These are phyloP conservation scores for Verticillium zaregamsianum DNA, from an alignment of 2,329 filamentous ascomycete species.

Conservation along the genomic window DNA sequence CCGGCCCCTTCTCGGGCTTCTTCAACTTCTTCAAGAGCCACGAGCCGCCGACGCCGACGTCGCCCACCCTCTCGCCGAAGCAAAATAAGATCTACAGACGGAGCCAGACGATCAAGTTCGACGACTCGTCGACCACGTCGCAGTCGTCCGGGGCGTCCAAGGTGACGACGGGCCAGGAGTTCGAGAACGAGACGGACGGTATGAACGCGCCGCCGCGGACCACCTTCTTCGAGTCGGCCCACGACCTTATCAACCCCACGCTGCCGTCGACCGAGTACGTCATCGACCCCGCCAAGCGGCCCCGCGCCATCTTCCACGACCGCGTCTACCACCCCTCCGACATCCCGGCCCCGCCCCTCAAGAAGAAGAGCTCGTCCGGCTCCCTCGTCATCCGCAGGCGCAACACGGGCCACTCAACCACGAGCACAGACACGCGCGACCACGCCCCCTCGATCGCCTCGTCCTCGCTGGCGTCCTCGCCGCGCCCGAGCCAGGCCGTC, in stretches of 20 bases:
- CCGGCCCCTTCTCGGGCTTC: constrained; percentile 56
- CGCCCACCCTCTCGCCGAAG: constrained; percentile 45
- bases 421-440: constrained; percentile 12
- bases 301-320: constrained; percentile 94
- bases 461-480: constrained; percentile 4
- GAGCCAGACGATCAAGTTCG: constrained; percentile 66
- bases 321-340: constrained; percentile 91
- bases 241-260: constrained; percentile 86
- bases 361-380: constrained; percentile 41
- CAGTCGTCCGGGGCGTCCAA: constrained; percentile 28
- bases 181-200: constrained; percentile 36
- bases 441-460: not conserved
- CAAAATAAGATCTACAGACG: constrained; percentile 69
- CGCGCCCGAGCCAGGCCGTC: constrained; percentile 20
- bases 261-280: constrained; percentile 78
- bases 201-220: constrained; percentile 78
- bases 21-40: constrained; percentile 69
- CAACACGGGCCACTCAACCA: constrained; percentile 1
- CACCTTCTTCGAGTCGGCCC: constrained; percentile 91
- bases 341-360: constrained; percentile 76
- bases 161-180: constrained; percentile 48
- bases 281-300: constrained; percentile 74
- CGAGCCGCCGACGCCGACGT: constrained; percentile 40
- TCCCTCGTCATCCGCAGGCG: constrained; percentile 25
- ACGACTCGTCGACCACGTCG: constrained; percentile 25